Evolutionary conservation across 225 moss, liverwort and hornwort species (phyloP).

Genomic region (Straminergon stramineum): DNA sequence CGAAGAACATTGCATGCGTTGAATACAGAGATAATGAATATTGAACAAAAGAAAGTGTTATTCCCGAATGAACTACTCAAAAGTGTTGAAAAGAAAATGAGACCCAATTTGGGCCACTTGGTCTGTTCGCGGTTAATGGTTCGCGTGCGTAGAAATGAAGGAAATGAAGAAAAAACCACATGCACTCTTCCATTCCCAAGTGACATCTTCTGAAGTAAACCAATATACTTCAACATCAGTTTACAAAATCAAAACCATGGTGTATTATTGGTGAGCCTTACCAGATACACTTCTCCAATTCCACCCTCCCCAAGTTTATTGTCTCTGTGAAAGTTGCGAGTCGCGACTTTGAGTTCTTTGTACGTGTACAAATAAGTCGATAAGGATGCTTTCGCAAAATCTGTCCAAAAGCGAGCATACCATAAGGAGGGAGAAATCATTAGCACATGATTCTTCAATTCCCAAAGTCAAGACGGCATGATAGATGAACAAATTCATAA

Average conservation of each 20-base stretch:
- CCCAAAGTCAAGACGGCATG: not conserved
- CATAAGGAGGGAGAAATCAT: not conserved
- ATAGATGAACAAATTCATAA: not conserved
- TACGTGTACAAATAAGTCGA: conserved; percentile 30
- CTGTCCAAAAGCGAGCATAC: conserved; percentile 1
- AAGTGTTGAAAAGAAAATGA: not conserved
- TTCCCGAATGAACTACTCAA: not conserved
- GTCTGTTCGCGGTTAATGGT: not conserved
- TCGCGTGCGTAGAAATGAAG: not conserved
- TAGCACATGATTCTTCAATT: not conserved
- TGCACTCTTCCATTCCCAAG: not conserved
- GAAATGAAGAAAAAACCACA: not conserved
- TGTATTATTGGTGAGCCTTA: not conserved
- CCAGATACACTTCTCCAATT: conserved; percentile 65
- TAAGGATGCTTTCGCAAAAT: conserved; percentile 22
- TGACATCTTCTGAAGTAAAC: not conserved
- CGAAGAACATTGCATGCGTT: not conserved
- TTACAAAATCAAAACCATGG: not conserved
- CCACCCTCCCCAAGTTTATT: conserved; percentile 70
- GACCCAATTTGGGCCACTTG: not conserved
- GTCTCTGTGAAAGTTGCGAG: conserved; percentile 42
- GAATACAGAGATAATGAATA: not conserved
- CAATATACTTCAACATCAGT: not conserved
- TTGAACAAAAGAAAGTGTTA: not conserved
- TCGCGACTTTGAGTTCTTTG: conserved; percentile 43